Evolutionary conservation across 2,329 filamentous ascomycete species (phyloP).

Genomic region (Fusarium tupiense): DNA sequence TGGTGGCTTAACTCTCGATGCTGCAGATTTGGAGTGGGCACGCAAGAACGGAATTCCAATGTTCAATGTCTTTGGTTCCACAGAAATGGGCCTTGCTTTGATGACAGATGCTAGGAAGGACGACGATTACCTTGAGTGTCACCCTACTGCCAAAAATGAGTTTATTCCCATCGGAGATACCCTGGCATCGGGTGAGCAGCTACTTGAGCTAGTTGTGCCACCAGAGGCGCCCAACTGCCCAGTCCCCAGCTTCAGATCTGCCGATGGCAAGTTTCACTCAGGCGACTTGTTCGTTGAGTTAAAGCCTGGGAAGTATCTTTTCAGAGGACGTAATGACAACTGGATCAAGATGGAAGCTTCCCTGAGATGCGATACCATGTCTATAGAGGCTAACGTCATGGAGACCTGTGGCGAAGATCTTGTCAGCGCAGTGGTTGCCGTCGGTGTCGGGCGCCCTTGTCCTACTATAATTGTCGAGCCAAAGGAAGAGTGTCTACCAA

Average conservation of each 20-base stretch:
- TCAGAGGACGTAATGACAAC: conserved; percentile 34
- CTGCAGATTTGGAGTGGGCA: conserved; percentile 20
- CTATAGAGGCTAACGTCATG: conserved; percentile 34
- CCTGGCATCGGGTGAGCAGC: not conserved
- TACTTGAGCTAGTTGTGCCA: conserved; percentile 23
- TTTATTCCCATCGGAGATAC: conserved; percentile 8
- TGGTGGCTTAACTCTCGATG: conserved; percentile 4
- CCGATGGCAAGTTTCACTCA: conserved; percentile 37
- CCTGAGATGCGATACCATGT: conserved; percentile 31
- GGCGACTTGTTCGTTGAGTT: conserved; percentile 40
- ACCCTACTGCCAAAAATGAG: not conserved
- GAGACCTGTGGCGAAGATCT: conserved; percentile 31
- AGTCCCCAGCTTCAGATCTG: not conserved
- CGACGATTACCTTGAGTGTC: not conserved
- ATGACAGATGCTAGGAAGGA: not conserved
- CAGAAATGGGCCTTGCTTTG: conserved; percentile 17
- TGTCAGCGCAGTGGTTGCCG: conserved; percentile 24
- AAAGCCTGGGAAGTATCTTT: conserved; percentile 27
- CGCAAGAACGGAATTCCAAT: conserved; percentile 7
- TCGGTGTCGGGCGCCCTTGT: conserved; percentile 31
- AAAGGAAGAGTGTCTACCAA: not conserved
- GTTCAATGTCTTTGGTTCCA: conserved; percentile 23
- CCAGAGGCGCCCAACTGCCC: conserved; percentile 31
- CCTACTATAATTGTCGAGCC: conserved; percentile 33
- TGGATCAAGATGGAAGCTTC: conserved; percentile 42